A percentile compares a stretch with the other conserved stretches of the same genome.
These are phyloP conservation scores for Solanum lycopersicoides DNA, from an alignment of 257 asterid genomes.

Conservation along the genomic window DNA sequence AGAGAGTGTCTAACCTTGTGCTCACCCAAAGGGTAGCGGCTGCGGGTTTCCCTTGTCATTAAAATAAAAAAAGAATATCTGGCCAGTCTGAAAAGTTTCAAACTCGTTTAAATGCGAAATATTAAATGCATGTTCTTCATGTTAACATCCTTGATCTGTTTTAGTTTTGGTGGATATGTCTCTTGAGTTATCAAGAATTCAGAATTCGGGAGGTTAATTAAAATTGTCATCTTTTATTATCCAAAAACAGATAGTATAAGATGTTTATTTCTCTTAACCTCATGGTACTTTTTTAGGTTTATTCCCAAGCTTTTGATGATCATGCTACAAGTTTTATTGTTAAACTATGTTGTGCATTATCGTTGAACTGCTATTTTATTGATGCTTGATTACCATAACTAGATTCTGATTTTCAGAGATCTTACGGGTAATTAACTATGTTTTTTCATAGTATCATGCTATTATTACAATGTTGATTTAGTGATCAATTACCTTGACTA, in stretches of 20 bases:
- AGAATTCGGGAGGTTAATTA: not conserved
- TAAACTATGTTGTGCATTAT: not conserved
- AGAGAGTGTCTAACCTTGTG: no score
- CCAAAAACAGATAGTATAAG: not conserved
- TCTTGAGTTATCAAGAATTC: not conserved
- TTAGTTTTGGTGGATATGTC: not conserved
- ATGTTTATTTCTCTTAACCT: not conserved
- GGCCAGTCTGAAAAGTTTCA: not conserved
- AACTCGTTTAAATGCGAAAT: not conserved
- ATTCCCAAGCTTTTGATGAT: not conserved
- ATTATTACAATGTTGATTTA: not conserved
- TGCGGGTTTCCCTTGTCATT: not conserved
- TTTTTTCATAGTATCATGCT: not conserved
- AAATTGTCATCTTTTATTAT: not conserved
- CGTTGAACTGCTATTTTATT: not conserved
- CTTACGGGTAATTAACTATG: not conserved
- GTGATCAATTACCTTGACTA: not conserved
- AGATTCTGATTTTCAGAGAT: not conserved
- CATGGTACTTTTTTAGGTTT: not conserved
- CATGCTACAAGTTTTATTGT: not conserved
- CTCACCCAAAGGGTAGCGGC: not conserved
- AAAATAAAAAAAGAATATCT: not conserved
- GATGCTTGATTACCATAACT: not conserved
- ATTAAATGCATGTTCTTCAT: not conserved
- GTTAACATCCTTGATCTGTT: not conserved